Evolutionary conservation across 1,284 basidiomycete species (phyloP).

Genomic region (Rhodotorula sp.): DNA sequence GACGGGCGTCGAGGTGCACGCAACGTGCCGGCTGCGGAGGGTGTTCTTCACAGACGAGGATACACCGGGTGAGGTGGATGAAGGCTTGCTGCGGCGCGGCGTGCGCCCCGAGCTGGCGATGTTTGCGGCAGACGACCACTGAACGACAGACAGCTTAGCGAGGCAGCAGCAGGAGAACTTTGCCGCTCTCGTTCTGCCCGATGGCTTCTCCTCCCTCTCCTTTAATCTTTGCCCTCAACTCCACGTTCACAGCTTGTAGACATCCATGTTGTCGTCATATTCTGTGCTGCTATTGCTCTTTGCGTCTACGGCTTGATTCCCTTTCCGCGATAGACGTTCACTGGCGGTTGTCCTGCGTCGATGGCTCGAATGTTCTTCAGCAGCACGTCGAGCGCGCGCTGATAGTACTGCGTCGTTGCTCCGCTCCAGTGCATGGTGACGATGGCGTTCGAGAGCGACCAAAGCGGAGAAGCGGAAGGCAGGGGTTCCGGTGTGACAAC

Average conservation of each 20-base stretch:
- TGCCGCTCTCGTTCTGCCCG: not conserved
- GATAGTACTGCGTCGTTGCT: too few species aligned
- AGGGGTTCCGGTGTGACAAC: conserved; percentile 50
- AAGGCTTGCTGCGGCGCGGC: conserved; percentile 14
- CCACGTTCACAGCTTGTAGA: too few species aligned
- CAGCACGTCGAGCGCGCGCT: too few species aligned
- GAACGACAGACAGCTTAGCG: too few species aligned
- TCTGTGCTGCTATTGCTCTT: too few species aligned
- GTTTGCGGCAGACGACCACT: conserved; percentile 10
- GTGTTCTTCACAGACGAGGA: conserved; percentile 31
- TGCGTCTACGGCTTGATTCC: too few species aligned
- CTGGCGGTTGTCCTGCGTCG: too few species aligned
- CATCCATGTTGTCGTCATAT: too few species aligned
- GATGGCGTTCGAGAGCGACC: conserved; percentile 43
- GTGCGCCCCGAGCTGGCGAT: conserved; percentile 29
- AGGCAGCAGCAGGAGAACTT: not conserved
- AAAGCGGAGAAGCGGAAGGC: conserved; percentile 41
- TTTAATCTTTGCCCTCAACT: too few species aligned
- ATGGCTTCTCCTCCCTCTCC: too few species aligned
- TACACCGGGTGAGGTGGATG: conserved; percentile 6
- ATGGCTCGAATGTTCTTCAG: too few species aligned
- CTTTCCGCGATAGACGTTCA: too few species aligned
- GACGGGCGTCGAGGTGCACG: conserved; percentile 27
- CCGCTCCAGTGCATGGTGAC: conserved; percentile 36
- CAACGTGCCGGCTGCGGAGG: conserved; percentile 29